Evolutionary conservation across 345 rosid genomes (phyloP).

Genomic region (Eucalyptus curtisii): DNA sequence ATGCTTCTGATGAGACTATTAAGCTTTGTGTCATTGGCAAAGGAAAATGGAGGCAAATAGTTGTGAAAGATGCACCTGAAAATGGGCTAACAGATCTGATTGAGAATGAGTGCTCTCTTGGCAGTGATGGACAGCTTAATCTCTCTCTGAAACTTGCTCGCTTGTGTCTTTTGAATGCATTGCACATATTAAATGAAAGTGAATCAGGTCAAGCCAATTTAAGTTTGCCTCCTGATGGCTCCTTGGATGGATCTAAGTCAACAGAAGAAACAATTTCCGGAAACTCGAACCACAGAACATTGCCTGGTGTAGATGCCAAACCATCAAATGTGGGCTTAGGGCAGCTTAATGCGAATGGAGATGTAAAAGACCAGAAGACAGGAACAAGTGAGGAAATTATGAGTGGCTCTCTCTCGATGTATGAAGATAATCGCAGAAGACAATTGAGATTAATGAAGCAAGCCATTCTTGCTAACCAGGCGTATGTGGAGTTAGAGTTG

Average conservation of each 20-base stretch:
- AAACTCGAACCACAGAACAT: slow-evolving; percentile 23
- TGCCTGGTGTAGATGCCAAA: slow-evolving; percentile 24
- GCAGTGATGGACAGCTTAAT: slow-evolving; percentile 39
- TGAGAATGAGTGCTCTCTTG: slow-evolving; percentile 12
- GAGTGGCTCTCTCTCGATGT: slow-evolving; percentile 36
- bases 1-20: slow-evolving; percentile 32
- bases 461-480: slow-evolving; percentile 68
- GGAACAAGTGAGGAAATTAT: slow-evolving; percentile 46
- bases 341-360: slow-evolving; percentile 53
- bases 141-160: slow-evolving; percentile 78
- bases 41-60: slow-evolving; percentile 90
- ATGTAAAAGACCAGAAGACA: slow-evolving; percentile 64
- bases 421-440: slow-evolving; percentile 29
- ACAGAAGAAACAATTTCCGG: slow-evolving; percentile 20
- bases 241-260: slow-evolving; percentile 33
- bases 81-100: slow-evolving; percentile 27
- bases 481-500: slow-evolving; percentile 82
- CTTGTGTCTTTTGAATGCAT: slow-evolving; percentile 64
- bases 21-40: slow-evolving; percentile 59
- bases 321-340: slow-evolving; percentile 26
- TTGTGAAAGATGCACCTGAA: slow-evolving; percentile 30
- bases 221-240: slow-evolving; percentile 19
- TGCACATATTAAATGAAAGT: slow-evolving; percentile 47
- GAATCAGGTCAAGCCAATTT: slow-evolving; percentile 20
- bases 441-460: slow-evolving; percentile 59